These are phyloP conservation scores for Scortechinia acanthostroma DNA, from an alignment of 2,329 filamentous ascomycete species.

Conservation along the genomic window DNA sequence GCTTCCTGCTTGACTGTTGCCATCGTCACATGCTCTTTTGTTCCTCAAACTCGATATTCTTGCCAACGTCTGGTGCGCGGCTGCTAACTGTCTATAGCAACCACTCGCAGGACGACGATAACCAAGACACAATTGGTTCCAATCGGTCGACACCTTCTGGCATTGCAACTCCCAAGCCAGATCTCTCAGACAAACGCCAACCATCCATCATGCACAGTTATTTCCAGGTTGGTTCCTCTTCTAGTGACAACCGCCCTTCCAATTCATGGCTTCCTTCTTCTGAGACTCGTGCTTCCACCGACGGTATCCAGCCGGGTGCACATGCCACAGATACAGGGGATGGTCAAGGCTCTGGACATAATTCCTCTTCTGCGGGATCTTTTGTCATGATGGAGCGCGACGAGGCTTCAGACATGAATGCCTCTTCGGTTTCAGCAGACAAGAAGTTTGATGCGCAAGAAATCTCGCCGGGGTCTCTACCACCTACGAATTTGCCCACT, in stretches of 20 bases:
- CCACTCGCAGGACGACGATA: too few species aligned
- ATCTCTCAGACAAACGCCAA: neutral
- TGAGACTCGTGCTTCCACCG: neutral
- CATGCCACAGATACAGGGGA: neutral
- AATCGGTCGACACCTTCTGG: neutral
- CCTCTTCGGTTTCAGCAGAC: neutral
- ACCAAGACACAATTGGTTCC: neutral
- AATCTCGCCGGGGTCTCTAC: neutral
- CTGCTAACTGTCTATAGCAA: too few species aligned
- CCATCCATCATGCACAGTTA: constrained; percentile 2
- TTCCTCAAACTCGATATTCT: too few species aligned
- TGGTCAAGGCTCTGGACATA: neutral
- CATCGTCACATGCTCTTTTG: too few species aligned
- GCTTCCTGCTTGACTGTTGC: too few species aligned
- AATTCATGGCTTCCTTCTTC: neutral
- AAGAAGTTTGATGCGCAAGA: neutral
- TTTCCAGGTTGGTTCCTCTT: constrained; percentile 2
- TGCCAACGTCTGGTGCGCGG: too few species aligned
- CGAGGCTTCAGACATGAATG: too few species aligned
- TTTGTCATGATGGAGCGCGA: neutral
- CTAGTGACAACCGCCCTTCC: neutral
- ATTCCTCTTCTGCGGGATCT: neutral
- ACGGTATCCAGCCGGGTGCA: neutral
- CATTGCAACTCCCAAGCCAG: neutral
- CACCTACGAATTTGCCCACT: neutral